A percentile compares a stretch with the other conserved stretches of the same genome.
phyloP scores from a whole-genome alignment of 75 land plant genomes.

The Azolla pinnata region DNA sequence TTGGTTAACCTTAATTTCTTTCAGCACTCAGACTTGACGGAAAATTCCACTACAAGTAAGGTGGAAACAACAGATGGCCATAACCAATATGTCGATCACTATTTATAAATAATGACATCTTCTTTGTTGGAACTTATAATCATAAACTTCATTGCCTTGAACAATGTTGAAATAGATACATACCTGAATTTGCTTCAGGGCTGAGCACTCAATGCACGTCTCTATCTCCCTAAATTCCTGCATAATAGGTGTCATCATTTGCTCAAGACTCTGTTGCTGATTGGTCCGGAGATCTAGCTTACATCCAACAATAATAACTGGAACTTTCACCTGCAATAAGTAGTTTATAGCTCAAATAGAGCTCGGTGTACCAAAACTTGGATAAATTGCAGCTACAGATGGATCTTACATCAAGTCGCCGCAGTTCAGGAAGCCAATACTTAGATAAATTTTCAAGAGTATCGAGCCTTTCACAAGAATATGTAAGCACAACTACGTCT shows the following conservation, averaged over 20 bases:
- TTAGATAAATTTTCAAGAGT: slow-evolving; percentile 69
- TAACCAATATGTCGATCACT: no score
- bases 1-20: not conserved
- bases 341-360: no score
- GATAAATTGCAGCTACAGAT: not conserved
- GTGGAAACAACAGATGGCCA: no score
- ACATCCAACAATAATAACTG: slow-evolving; percentile 95
- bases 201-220: slow-evolving; percentile 95
- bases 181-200: slow-evolving; percentile 86
- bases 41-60: no score
- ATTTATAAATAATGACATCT: no score
- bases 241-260: slow-evolving; percentile 93
- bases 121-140: no score
- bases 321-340: slow-evolving; percentile 62
- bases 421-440: slow-evolving; percentile 93
- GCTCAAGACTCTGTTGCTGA: slow-evolving; percentile 69
- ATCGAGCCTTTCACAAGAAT: slow-evolving; percentile 70
- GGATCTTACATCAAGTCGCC: slow-evolving; percentile 58
- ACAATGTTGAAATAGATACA: not conserved
- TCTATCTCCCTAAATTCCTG: slow-evolving; percentile 97
- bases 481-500: slow-evolving; percentile 86
- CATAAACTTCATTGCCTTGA: not conserved
- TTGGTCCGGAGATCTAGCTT: slow-evolving; percentile 88
- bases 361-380: not conserved
- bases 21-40: not conserved